These are phyloP conservation scores for Kentomonas sorsogonicus DNA, from an alignment of 208 protist species.

Conservation along the genomic window DNA sequence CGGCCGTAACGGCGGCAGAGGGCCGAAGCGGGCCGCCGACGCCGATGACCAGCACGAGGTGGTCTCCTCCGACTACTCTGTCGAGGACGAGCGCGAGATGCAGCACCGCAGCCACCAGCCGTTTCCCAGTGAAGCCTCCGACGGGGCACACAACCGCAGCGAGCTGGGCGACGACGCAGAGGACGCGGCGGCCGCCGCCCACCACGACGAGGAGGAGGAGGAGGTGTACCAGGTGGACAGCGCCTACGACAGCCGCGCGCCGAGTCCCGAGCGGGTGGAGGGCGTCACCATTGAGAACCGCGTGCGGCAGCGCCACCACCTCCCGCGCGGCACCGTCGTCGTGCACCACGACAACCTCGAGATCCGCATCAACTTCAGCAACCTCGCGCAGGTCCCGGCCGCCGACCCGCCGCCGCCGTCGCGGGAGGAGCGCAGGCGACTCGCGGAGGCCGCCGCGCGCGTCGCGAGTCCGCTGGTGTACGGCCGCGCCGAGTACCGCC, in stretches of 20 bases:
- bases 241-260: no score
- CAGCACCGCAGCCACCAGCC: no score
- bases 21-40: no score
- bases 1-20: no score
- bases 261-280: background rate
- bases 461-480: conserved; percentile 26
- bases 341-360: conserved; percentile 16
- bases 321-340: conserved; percentile 14
- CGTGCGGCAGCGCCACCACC: conserved; percentile 16
- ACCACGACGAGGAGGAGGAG: background rate
- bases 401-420: conserved; percentile 27
- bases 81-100: no score
- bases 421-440: conserved; percentile 12
- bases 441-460: conserved; percentile 16
- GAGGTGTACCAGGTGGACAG: no score
- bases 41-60: no score
- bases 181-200: no score
- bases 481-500: conserved; percentile 15
- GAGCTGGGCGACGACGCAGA: no score
- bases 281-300: conserved; percentile 27
- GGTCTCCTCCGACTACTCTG: no score
- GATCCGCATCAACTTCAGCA: conserved; percentile 16
- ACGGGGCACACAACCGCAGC: no score
- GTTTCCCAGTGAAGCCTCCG: no score
- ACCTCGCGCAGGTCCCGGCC: conserved; percentile 14